phyloP scores from a whole-genome alignment of 495 filamentous ascomycete genomes.

The Parathielavia hyrcaniae region DNA sequence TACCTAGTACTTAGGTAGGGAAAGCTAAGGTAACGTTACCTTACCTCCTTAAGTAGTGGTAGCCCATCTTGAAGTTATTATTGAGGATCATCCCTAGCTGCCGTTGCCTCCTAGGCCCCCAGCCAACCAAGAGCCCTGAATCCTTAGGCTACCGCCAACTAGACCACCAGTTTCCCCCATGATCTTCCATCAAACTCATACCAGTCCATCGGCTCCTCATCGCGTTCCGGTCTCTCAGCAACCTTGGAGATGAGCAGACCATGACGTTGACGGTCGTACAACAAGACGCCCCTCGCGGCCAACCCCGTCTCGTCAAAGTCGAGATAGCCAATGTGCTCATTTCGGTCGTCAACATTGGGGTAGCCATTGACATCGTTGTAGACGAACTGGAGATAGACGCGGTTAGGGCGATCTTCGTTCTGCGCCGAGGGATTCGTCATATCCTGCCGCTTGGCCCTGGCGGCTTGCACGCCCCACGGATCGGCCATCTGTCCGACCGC shows the following conservation, averaged over 20 bases:
- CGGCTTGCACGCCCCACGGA: conserved; percentile 12
- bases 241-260: conserved; percentile 4
- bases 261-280: neutral
- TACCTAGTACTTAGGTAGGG: too few species aligned
- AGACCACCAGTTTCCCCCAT: neutral
- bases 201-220: neutral
- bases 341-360: conserved; percentile 4
- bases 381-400: conserved; percentile 23
- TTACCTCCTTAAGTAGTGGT: too few species aligned
- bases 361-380: neutral
- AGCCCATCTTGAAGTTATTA: too few species aligned
- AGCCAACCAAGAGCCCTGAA: too few species aligned
- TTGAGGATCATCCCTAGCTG: too few species aligned
- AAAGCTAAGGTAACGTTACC: too few species aligned
- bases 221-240: neutral
- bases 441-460: conserved; percentile 16
- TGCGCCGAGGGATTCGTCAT: neutral
- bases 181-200: conserved; percentile 6
- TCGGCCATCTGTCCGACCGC: conserved; percentile 4
- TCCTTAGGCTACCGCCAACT: neutral
- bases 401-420: conserved; percentile 1
- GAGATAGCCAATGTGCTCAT: conserved; percentile 18
- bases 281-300: conserved; percentile 9
- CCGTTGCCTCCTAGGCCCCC: too few species aligned
- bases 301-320: conserved; percentile 19